A percentile compares a stretch with the other conserved stretches of the same genome.
Conservation (phyloP, 768 basidiomycete species). For the Xanthoconium stramineum region DNA sequence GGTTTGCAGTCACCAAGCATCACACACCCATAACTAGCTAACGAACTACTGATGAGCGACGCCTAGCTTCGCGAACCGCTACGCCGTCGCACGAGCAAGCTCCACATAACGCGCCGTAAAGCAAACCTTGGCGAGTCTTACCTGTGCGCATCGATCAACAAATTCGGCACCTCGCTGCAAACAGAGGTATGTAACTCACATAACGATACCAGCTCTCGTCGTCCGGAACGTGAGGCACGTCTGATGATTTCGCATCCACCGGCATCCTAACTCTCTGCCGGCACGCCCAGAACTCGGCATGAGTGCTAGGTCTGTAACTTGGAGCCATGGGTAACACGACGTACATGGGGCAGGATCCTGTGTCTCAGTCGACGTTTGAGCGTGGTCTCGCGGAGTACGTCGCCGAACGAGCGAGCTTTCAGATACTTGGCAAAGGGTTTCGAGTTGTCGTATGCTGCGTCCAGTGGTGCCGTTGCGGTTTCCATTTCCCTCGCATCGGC, state of each 20-base stretch:
- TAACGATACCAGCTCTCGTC: constrained; percentile 36
- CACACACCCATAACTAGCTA: too few relatives aligned
- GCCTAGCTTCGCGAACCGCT: not conserved
- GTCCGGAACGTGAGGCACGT: constrained; percentile 34
- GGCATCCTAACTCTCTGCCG: constrained; percentile 24
- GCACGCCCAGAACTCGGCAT: not conserved
- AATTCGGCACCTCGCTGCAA: not conserved
- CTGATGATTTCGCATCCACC: constrained; percentile 26
- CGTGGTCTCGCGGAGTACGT: constrained; percentile 16
- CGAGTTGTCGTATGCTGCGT: constrained; percentile 40
- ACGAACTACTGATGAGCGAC: too few relatives aligned
- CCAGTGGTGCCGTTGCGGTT: constrained; percentile 1
- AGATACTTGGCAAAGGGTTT: constrained; percentile 34
- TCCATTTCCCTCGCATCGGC: constrained; percentile 2
- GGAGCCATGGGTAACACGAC: constrained; percentile 16
- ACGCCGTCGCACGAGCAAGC: constrained; percentile 8
- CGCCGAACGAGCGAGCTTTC: constrained; percentile 20
- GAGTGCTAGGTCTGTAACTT: not conserved
- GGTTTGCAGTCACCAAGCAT: not conserved
- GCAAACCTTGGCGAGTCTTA: constrained; percentile 11
- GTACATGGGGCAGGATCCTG: constrained; percentile 41
- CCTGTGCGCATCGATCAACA: constrained; percentile 10
- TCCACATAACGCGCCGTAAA: constrained; percentile 23
- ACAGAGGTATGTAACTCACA: constrained; percentile 18
- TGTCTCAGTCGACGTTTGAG: constrained; percentile 26